Conservation (phyloP, 306 rosid genomes). For the Arachis hypogaea region DNA sequence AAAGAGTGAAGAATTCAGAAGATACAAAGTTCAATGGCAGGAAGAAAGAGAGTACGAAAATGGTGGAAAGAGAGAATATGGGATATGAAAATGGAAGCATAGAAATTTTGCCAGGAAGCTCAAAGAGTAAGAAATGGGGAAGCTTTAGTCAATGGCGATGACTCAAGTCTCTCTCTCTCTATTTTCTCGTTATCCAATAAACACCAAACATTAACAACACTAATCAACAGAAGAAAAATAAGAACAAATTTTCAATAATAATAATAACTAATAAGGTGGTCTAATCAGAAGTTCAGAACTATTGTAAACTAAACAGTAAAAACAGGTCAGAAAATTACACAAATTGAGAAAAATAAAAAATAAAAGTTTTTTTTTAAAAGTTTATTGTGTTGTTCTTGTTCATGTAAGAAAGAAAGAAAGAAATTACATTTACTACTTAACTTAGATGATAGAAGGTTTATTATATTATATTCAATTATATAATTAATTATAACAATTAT, state of each 20-base stretch:
- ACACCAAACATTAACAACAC: background rate
- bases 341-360: too few relatives aligned
- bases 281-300: background rate
- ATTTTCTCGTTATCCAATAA: constrained; percentile 13
- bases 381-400: too few relatives aligned
- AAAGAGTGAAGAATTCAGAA: constrained; percentile 9
- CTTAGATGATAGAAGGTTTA: too few relatives aligned
- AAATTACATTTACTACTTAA: too few relatives aligned
- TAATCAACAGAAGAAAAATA: background rate
- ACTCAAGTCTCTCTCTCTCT: constrained; percentile 31
- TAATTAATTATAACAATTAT: too few relatives aligned
- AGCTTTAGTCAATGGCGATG: constrained; percentile 30
- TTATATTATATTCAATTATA: too few relatives aligned
- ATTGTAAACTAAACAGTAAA: too few relatives aligned
- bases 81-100: constrained; percentile 1
- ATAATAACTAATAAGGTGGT: background rate
- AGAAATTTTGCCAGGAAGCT: constrained; percentile 31
- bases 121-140: background rate
- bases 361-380: too few relatives aligned
- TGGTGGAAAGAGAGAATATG: background rate
- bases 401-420: too few relatives aligned
- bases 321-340: too few relatives aligned
- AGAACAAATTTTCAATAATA: background rate
- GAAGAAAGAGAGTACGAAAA: too few relatives aligned
- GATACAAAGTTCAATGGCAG: constrained; percentile 25